These are phyloP conservation scores for Psilocybe subaeruginosa DNA, from an alignment of 768 basidiomycete species.

Conservation along the genomic window DNA sequence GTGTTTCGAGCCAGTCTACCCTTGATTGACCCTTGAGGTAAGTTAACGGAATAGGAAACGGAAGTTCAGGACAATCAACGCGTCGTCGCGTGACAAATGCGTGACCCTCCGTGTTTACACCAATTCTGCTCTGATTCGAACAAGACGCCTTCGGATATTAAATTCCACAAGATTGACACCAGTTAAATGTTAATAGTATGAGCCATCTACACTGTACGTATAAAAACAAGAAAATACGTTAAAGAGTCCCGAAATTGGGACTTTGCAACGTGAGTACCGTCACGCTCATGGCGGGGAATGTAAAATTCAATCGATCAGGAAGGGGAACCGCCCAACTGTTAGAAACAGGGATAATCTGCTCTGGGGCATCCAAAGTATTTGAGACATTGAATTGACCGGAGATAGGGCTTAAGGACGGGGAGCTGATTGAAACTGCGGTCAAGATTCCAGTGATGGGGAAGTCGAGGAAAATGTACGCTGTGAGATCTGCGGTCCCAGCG, in stretches of 20 bases:
- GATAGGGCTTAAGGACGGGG: constrained; percentile 31
- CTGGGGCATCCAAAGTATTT: constrained; percentile 33
- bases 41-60: background rate
- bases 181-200: too few species aligned
- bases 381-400: constrained; percentile 35
- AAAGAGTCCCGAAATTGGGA: background rate
- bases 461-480: constrained; percentile 33
- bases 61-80: background rate
- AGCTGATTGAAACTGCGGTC: constrained; percentile 28
- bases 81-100: constrained; percentile 20
- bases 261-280: constrained; percentile 27
- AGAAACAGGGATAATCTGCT: constrained; percentile 33
- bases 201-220: too few species aligned
- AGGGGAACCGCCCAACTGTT: constrained; percentile 30
- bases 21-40: too few species aligned
- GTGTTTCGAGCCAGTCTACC: too few species aligned
- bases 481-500: constrained; percentile 30
- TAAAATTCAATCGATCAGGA: constrained; percentile 33
- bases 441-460: constrained; percentile 28
- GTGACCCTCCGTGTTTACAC: constrained; percentile 23
- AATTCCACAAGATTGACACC: too few species aligned
- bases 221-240: background rate
- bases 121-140: too few species aligned
- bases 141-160: too few species aligned
- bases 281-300: constrained; percentile 36